A percentile compares a stretch with the other conserved stretches of the same genome.
phyloP scores from a whole-genome alignment of 1,284 basidiomycete species.

The Ceratobasidium sp. region DNA sequence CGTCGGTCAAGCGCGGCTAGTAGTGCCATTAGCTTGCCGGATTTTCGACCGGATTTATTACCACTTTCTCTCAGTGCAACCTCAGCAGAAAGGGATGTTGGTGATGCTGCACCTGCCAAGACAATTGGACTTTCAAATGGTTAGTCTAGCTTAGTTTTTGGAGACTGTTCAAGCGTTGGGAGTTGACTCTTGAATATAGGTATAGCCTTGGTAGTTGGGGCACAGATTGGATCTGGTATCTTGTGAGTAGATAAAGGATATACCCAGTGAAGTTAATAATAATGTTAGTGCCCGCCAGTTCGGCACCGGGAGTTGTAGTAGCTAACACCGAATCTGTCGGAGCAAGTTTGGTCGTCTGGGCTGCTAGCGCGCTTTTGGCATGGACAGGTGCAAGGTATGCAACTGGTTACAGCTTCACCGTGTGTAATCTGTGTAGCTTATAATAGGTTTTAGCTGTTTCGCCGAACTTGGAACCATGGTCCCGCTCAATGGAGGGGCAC shows the following conservation, averaged over 20 bases:
- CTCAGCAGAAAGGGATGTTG: conserved; percentile 64
- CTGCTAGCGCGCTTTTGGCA: conserved; percentile 79
- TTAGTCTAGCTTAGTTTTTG: conserved; percentile 53
- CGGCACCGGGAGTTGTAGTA: conserved; percentile 90
- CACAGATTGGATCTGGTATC: conserved; percentile 92
- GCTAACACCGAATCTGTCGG: conserved; percentile 87
- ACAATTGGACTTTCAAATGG: conserved; percentile 82
- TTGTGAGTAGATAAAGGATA: conserved; percentile 65
- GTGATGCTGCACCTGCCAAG: conserved; percentile 67
- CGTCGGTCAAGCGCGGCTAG: conserved; percentile 54
- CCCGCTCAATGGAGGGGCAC: conserved; percentile 89
- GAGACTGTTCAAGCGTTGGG: conserved; percentile 11
- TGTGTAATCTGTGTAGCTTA: background rate
- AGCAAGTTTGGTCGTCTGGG: conserved; percentile 84
- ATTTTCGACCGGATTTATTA: conserved; percentile 79
- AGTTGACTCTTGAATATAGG: conserved; percentile 58
- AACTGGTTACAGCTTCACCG: background rate
- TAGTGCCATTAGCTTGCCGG: conserved; percentile 64
- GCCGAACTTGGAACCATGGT: conserved; percentile 87
- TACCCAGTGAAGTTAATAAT: background rate
- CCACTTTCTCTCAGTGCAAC: conserved; percentile 79
- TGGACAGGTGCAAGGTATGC: conserved; percentile 84
- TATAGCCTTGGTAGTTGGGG: conserved; percentile 83
- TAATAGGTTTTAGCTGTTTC: conserved; percentile 69
- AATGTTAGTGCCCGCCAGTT: conserved; percentile 60